These are phyloP conservation scores for Onygenales sp. DNA, from an alignment of 2,329 filamentous ascomycete genomes.

Conservation along the genomic window DNA sequence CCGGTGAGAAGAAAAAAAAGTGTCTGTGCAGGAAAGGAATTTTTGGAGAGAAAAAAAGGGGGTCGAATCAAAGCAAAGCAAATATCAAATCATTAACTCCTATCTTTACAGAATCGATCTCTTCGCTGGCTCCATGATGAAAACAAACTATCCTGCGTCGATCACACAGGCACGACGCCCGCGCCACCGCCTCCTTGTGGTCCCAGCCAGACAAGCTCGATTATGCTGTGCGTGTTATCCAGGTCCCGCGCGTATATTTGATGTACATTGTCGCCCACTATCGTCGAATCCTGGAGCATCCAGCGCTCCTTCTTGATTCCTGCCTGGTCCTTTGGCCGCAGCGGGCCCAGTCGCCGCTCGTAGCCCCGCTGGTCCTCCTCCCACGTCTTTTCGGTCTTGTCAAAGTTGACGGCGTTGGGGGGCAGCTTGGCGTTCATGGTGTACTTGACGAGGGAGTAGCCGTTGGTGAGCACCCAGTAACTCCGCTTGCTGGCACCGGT, in stretches of 20 bases:
- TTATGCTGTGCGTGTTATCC: conserved; percentile 31
- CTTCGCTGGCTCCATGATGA: no score
- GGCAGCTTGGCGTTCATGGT: conserved; percentile 27
- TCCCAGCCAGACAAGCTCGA: conserved; percentile 36
- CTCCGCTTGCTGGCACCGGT: conserved; percentile 26
- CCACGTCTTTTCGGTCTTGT: conserved; percentile 36
- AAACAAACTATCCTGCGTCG: not conserved
- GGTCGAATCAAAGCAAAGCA: no score
- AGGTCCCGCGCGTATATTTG: conserved; percentile 33
- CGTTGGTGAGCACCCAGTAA: conserved; percentile 37
- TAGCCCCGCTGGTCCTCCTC: conserved; percentile 33
- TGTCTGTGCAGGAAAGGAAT: no score
- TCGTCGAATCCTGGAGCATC: conserved; percentile 28
- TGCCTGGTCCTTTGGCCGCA: conserved; percentile 29
- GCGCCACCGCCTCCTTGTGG: conserved; percentile 18
- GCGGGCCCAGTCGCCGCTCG: conserved; percentile 29
- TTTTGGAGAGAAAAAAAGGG: no score
- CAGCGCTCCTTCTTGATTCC: conserved; percentile 34
- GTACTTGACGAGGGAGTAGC: conserved; percentile 35
- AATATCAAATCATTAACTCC: no score
- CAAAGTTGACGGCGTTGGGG: conserved; percentile 33
- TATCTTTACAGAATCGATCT: no score
- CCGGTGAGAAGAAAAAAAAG: no score
- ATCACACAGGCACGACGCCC: not conserved
- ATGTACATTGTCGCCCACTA: conserved; percentile 34